These are phyloP conservation scores for Alternaria rosae DNA, from an alignment of 2,329 filamentous ascomycete species.

Conservation along the genomic window DNA sequence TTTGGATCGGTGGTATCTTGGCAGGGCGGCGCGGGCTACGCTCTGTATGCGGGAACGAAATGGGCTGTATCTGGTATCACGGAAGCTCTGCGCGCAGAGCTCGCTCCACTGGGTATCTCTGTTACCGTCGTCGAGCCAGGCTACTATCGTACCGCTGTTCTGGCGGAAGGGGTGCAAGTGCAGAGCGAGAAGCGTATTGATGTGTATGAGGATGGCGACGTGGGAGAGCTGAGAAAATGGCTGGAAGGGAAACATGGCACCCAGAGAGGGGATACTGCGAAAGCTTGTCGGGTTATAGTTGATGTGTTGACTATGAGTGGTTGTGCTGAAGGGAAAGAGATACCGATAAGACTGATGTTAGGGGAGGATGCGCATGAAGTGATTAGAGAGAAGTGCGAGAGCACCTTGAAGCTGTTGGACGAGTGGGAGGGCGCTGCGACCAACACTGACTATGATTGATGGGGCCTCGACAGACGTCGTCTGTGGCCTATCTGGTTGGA, in stretches of 20 bases:
- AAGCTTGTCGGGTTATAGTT: conserved; percentile 61
- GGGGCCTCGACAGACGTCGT: neutral
- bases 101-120: conserved; percentile 54
- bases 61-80: conserved; percentile 54
- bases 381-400: conserved; percentile 28
- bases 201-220: conserved; percentile 47
- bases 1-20: conserved; percentile 57
- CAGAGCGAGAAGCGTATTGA: conserved; percentile 25
- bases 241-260: conserved; percentile 54
- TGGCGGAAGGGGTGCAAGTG: conserved; percentile 38
- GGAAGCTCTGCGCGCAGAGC: conserved; percentile 55
- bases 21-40: conserved; percentile 49
- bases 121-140: conserved; percentile 60
- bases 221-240: conserved; percentile 39
- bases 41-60: conserved; percentile 59
- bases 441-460: conserved; percentile 25
- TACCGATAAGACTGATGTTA: conserved; percentile 64
- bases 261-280: conserved; percentile 64
- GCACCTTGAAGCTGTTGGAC: conserved; percentile 35
- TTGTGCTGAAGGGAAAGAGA: conserved; percentile 55
- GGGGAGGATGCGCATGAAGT: conserved; percentile 45
- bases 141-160: conserved; percentile 60
- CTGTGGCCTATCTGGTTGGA: neutral
- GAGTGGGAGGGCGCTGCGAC: conserved; percentile 43
- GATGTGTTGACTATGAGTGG: conserved; percentile 64